Base-by-base conservation (phyloP, 768 basidiomycete species). In the Kwoniella shandongensis region DNA sequence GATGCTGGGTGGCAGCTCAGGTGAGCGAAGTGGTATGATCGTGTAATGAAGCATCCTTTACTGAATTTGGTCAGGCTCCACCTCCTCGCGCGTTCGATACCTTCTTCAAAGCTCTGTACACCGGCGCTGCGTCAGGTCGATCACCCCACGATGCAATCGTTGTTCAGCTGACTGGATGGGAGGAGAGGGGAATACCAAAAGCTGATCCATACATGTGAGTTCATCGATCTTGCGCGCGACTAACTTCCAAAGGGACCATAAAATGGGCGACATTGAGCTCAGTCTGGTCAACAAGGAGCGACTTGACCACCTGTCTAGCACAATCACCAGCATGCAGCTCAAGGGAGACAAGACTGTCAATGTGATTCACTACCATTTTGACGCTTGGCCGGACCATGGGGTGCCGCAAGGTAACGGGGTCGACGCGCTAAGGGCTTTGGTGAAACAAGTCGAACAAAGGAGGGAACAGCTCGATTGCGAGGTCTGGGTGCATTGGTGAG, bases 401-500 rank as follows among this genome's bases (percentile, higher is more conserved):
- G 69, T 75, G 20, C 75, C 75, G 1, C 4, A 22, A 12, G 70
- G 65, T 4, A 25, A 59, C 23, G 62, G 49, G 5, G 60, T 73
- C 2, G 20, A 66, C 4, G 63, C 61, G 7, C 49, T 76, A 17
- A 41, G 52, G 40, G 26, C 49, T 8, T 51, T 76, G 46, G 42
- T 76, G 1, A 7, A 29, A 5, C 54, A 56, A 38, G 53, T 70
- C 4, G 50, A 49, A 35, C 29, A 54, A 38, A 46, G 54, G 56
- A 49, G 58, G 46, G 35, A 57, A 38, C 52, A 51, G 18, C 40
- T 54, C 11, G 50, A 61, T 30, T 67, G 59, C 44, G 66, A 72
- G 53, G 65, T 78, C 23, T 72, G 74, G 70, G 73, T 76, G 0
- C 75, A 78, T 57, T 78, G 74, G 67, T 74, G 51, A 38, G 68